Evolutionary conservation across 164 flowering plant species (phyloP).

Genomic region (Umbellularia californica): DNA sequence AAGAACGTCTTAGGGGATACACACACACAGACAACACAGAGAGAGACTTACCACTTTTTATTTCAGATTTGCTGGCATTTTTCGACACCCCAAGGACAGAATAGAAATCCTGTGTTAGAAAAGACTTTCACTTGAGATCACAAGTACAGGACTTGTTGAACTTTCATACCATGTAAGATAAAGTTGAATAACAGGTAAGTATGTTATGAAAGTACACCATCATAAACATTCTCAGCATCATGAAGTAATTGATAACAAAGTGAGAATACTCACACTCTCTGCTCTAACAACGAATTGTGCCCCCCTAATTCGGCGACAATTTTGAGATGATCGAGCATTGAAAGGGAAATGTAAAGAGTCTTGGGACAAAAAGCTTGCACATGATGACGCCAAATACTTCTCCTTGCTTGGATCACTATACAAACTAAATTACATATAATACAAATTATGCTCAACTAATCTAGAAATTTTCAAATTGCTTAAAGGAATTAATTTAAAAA

Average conservation of each 20-base stretch:
- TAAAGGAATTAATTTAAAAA: not conserved
- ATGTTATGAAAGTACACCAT: not conserved
- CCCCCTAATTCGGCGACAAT: conserved; percentile 39
- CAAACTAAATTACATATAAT: not conserved
- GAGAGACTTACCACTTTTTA: conserved; percentile 70
- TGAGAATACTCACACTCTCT: conserved; percentile 47
- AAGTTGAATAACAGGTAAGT: not conserved
- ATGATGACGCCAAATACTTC: conserved; percentile 37
- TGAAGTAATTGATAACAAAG: not conserved
- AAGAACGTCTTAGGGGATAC: no score
- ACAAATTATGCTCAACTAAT: not conserved
- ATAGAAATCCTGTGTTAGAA: conserved; percentile 60
- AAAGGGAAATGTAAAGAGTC: conserved; percentile 39
- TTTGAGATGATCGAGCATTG: conserved; percentile 28
- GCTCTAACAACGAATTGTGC: conserved; percentile 71
- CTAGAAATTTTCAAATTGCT: not conserved
- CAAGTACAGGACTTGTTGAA: not conserved
- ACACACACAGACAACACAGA: not conserved
- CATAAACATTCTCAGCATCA: not conserved
- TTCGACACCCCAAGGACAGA: conserved; percentile 83
- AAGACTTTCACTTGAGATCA: conserved; percentile 1
- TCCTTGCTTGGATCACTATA: conserved; percentile 42
- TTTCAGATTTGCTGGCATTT: conserved; percentile 82
- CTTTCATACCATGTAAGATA: not conserved
- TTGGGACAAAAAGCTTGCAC: conserved; percentile 50